Evolutionary conservation across 2,329 filamentous ascomycete species (phyloP).

Genomic region (Diaporthe amygdali): DNA sequence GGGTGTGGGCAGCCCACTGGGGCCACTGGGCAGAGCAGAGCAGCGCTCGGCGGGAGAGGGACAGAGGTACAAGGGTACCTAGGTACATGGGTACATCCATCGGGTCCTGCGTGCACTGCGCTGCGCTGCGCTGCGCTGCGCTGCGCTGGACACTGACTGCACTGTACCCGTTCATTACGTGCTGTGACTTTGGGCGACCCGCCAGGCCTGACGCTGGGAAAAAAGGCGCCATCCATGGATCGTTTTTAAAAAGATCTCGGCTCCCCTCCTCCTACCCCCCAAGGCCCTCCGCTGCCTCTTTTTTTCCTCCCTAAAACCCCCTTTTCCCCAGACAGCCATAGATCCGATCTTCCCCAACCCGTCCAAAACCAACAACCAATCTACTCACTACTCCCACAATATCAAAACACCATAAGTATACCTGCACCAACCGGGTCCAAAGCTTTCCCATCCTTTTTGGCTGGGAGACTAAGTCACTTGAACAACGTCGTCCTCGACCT

Average conservation of each 20-base stretch:
- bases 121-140: background rate
- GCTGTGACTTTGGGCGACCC: constrained; percentile 22
- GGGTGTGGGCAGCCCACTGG: constrained; percentile 6
- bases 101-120: background rate
- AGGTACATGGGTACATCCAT: constrained; percentile 15
- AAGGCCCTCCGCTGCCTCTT: constrained; percentile 32
- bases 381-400: background rate
- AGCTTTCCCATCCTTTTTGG: background rate
- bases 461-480: background rate
- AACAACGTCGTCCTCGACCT: background rate
- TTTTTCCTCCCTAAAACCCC: constrained; percentile 32
- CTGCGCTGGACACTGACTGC: constrained; percentile 5
- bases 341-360: constrained; percentile 22
- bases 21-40: constrained; percentile 11
- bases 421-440: background rate
- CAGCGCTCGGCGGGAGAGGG: background rate
- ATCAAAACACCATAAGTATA: background rate
- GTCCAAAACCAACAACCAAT: constrained; percentile 18
- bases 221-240: constrained; percentile 20
- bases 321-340: constrained; percentile 30
- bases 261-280: constrained; percentile 37
- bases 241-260: constrained; percentile 33
- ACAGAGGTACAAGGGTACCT: constrained; percentile 6
- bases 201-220: constrained; percentile 15
- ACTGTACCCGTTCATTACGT: constrained; percentile 25